phyloP scores from a whole-genome alignment of 257 asterid species.

The Rubia yunnanensis region DNA sequence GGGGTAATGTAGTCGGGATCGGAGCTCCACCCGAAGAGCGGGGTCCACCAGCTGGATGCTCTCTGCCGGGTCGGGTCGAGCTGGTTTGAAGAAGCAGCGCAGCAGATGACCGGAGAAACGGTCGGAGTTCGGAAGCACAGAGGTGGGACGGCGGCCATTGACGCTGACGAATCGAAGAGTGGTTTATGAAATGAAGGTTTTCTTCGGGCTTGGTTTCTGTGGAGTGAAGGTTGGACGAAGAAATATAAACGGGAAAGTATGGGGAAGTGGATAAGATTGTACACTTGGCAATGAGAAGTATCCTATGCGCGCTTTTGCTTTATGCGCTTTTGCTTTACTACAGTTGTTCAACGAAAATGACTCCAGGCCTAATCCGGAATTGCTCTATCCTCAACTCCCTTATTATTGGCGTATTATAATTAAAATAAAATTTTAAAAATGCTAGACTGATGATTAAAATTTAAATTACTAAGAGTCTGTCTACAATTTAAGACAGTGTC shows the following conservation, averaged over 20 bases:
- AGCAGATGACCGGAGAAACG: constrained; percentile 16
- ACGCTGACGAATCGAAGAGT: background rate
- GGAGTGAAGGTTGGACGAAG: background rate
- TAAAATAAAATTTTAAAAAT: too few species aligned
- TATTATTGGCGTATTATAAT: too few species aligned
- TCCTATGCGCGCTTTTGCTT: background rate
- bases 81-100: constrained; percentile 9
- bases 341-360: constrained; percentile 10
- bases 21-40: constrained; percentile 49
- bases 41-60: constrained; percentile 54
- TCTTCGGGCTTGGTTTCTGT: too few species aligned
- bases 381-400: too few species aligned
- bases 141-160: constrained; percentile 23
- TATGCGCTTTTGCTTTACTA: constrained; percentile 2
- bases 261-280: constrained; percentile 20
- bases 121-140: constrained; percentile 14
- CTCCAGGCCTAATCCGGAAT: background rate
- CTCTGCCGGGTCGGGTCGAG: constrained; percentile 10
- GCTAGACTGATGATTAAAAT: too few species aligned
- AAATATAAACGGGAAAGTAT: background rate
- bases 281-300: constrained; percentile 12
- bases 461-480: too few species aligned
- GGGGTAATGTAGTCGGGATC: constrained; percentile 46
- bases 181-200: background rate
- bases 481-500: too few species aligned